A percentile compares a stretch with the other conserved stretches of the same genome.
Conservation (phyloP, 805 yeast species). For the Saccharomycopsis microspora region DNA sequence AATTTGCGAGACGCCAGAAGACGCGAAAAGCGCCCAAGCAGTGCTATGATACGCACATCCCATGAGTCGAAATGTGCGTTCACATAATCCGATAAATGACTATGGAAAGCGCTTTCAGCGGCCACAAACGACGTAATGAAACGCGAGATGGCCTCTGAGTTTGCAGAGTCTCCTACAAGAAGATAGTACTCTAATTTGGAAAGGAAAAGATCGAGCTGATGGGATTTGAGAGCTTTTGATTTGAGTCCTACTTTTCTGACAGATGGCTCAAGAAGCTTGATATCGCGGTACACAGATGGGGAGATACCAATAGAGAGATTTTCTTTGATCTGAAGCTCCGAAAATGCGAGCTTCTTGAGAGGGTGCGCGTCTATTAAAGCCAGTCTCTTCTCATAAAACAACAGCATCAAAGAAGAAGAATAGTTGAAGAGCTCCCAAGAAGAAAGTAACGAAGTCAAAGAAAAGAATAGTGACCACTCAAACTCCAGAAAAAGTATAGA, state of each 20-base stretch:
- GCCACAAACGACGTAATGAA: background rate
- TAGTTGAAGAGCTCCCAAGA: too few relatives aligned
- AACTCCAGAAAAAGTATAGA: too few relatives aligned
- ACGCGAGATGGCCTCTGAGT: background rate
- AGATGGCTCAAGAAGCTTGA: background rate
- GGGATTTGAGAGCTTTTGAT: background rate
- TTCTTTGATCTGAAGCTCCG: background rate
- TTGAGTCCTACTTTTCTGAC: background rate
- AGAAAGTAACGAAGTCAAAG: too few relatives aligned
- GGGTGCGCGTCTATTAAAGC: too few relatives aligned
- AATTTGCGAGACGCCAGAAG: background rate
- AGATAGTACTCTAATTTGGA: background rate
- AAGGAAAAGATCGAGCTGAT: background rate
- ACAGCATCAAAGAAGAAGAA: too few relatives aligned
- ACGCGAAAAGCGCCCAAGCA: constrained; percentile 4
- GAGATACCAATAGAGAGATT: background rate
- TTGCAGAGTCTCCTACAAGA: background rate
- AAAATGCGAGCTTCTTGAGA: too few relatives aligned
- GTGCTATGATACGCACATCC: constrained; percentile 1
- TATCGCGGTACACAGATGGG: background rate
- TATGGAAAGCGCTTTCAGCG: background rate
- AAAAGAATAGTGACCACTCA: too few relatives aligned
- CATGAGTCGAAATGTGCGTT: background rate
- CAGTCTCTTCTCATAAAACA: too few relatives aligned
- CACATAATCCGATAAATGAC: background rate